Percentiles rank a stretch among this genome's conserved stretches.
Evolutionary conservation across 768 basidiomycete species (phyloP).

Genomic region (Clitopilus hobsonii): DNA sequence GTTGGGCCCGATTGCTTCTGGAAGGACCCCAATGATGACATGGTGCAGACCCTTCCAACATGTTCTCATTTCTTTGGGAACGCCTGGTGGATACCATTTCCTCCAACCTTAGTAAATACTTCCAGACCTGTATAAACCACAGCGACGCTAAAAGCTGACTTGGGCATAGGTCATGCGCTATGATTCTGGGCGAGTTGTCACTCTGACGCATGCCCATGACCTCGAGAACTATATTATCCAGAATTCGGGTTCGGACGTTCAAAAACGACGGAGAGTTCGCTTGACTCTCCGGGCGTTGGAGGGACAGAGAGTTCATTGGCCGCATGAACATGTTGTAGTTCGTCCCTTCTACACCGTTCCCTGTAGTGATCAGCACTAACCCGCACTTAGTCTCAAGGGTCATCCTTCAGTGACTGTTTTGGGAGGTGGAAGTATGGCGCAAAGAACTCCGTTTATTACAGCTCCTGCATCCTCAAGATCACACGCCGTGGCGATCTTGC

Average conservation of each 20-base stretch:
- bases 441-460: constrained; percentile 39
- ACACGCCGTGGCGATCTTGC: constrained; percentile 46
- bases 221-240: constrained; percentile 57
- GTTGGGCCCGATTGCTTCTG: constrained; percentile 75
- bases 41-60: constrained; percentile 17
- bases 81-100: constrained; percentile 79
- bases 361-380: constrained; percentile 38
- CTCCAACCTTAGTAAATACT: constrained; percentile 61
- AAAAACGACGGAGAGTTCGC: constrained; percentile 50
- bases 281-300: constrained; percentile 64
- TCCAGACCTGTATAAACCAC: too few relatives aligned
- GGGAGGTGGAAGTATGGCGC: constrained; percentile 38
- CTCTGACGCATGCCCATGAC: constrained; percentile 43
- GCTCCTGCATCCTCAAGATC: constrained; percentile 44
- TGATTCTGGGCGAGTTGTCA: constrained; percentile 51
- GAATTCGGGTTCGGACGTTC: constrained; percentile 49
- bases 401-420: neutral
- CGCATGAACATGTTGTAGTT: constrained; percentile 56
- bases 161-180: constrained; percentile 56
- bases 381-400: constrained; percentile 8
- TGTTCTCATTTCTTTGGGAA: constrained; percentile 63
- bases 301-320: constrained; percentile 56
- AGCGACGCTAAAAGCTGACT: too few relatives aligned
- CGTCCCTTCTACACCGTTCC: constrained; percentile 20
- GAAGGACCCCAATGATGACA: constrained; percentile 27